Conservation (phyloP, 306 rosid species). For the Quercus berberidifolia region DNA sequence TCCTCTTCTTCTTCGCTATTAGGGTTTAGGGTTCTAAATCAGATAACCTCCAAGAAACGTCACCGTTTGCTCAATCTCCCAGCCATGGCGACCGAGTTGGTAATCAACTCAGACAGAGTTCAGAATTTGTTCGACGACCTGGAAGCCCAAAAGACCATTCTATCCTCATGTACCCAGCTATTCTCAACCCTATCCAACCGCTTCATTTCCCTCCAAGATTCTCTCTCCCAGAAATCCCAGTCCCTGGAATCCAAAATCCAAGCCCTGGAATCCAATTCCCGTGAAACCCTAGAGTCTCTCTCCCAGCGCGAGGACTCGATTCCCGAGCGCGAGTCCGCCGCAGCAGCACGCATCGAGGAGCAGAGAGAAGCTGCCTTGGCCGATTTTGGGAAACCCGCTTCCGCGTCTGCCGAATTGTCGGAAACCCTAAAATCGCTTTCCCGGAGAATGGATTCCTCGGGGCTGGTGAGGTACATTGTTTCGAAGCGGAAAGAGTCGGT, state of each 20-base stretch:
- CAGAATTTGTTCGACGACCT: constrained; percentile 60
- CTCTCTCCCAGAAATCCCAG: constrained; percentile 54
- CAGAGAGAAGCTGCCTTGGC: constrained; percentile 51
- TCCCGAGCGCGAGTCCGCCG: constrained; percentile 55
- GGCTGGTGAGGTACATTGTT: constrained; percentile 48
- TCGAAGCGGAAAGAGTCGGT: constrained; percentile 72
- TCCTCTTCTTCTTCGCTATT: background rate
- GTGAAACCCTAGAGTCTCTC: constrained; percentile 46
- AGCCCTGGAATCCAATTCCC: constrained; percentile 40
- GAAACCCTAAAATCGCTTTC: constrained; percentile 49
- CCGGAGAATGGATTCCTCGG: constrained; percentile 59
- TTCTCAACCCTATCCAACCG: constrained; percentile 48
- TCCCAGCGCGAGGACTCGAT: constrained; percentile 46
- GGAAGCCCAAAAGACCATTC: constrained; percentile 44
- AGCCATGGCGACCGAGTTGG: constrained; percentile 51
- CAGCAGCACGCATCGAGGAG: constrained; percentile 46
- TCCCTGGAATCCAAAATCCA: constrained; percentile 51
- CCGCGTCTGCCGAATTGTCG: constrained; percentile 29
- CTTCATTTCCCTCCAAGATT: constrained; percentile 46
- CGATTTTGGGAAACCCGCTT: constrained; percentile 26
- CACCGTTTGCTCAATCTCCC: background rate
- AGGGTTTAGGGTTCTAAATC: constrained; percentile 30
- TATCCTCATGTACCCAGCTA: constrained; percentile 51
- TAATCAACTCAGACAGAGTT: constrained; percentile 36
- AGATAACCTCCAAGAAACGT: background rate